Base-by-base conservation (phyloP, 441 rosid genomes). In the Gossypium schwendimanii region DNA sequence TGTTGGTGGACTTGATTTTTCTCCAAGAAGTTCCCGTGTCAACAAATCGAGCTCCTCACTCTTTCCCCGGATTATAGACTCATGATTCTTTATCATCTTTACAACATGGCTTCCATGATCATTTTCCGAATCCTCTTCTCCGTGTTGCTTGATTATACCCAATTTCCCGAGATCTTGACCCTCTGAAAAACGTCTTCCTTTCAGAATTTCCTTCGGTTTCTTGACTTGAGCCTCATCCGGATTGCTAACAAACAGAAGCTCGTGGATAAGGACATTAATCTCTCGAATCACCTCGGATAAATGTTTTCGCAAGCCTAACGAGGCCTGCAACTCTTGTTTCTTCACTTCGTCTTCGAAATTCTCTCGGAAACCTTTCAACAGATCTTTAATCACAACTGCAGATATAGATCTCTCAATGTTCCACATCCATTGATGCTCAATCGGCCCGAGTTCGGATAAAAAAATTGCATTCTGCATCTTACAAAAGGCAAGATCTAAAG, bases 401-500 rank as follows among this genome's bases (percentile, higher is more conserved):
- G 78, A 52, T 41, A 84, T 70, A 8, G 83, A 87, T 80, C 76
- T 87, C 85, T 91, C 98, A 6, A 90, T 73, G 0, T 75, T 69
- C 86, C 85, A 89, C 81, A 78, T 85, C 91, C 89, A 87, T 71
- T 82, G 86, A 79, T 86, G 88, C 81, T 90, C 98, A 18, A 71
- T 71, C 0, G 94, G 96, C 63, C 86, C 90, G 21, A 83, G 68
- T 54, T 90, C 93, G 0, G 93, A 87, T 76, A 83, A 77, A 80
- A 85, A 82, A 24, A 87, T 83, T 1, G 89, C 89, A 36, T 76
- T 81, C 74, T 86, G 88, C 94, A 93, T 91, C 85, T 87, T 90
- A 31, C 82, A 91, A 53, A 94, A 91, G 52, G 96, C 96, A 39
- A 87, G 78, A 81, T 91, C 94, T 76, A 90, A 69, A n/a, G 98